Evolutionary conservation across 495 filamentous ascomycete species (phyloP).

Genomic region (Bryoglossum gracile): DNA sequence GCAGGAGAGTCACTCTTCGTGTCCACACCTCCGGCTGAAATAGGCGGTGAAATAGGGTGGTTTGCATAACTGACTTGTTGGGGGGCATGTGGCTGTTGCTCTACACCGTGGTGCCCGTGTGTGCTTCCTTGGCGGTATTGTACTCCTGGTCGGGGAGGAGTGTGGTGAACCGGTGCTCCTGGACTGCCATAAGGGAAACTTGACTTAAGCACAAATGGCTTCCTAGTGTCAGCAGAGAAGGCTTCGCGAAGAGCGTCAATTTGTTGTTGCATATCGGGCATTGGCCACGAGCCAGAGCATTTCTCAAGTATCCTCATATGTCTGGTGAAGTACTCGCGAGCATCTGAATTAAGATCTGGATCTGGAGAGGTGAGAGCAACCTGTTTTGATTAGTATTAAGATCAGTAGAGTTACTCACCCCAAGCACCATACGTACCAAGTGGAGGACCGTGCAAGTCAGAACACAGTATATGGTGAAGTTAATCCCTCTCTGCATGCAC

Average conservation of each 20-base stretch:
- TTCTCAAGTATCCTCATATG: conserved; percentile 94
- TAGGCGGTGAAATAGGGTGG: conserved; percentile 76
- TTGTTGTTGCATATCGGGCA: conserved; percentile 86
- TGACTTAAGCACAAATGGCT: conserved; percentile 82
- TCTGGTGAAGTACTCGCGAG: conserved; percentile 83
- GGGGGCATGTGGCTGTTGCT: conserved; percentile 33
- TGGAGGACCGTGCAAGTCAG: conserved; percentile 94
- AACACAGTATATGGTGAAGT: conserved; percentile 88
- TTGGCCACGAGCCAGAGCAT: conserved; percentile 77
- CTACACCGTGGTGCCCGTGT: conserved; percentile 34
- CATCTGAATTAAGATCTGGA: conserved; percentile 76
- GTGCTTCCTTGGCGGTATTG: conserved; percentile 33
- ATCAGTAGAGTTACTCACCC: not conserved
- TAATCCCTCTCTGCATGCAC: conserved; percentile 92
- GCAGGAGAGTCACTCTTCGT: conserved; percentile 74
- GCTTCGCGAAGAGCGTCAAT: conserved; percentile 86
- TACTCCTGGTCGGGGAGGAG: conserved; percentile 47
- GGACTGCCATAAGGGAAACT: conserved; percentile 86
- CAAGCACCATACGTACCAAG: conserved; percentile 53
- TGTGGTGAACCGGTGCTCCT: conserved; percentile 45
- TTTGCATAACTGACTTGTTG: conserved; percentile 64
- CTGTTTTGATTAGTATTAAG: conserved; percentile 37
- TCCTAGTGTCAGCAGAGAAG: conserved; percentile 80
- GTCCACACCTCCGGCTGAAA: conserved; percentile 68
- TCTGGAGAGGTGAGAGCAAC: conserved; percentile 92